phyloP scores from a whole-genome alignment of 148 eudicot species.

The Vaccinium corymbosum region DNA sequence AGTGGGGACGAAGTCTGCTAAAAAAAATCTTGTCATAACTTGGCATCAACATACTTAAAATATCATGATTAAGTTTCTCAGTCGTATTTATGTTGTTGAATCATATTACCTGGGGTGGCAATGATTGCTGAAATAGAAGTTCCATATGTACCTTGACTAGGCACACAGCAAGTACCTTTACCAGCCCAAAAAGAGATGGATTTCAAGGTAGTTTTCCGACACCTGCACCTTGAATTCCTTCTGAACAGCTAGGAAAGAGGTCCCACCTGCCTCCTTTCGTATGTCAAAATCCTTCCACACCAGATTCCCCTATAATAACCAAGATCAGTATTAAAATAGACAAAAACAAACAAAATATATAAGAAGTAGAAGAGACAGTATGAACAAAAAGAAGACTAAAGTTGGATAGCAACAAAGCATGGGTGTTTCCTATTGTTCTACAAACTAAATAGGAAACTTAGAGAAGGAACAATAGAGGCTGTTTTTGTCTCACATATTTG shows the following conservation, averaged over 20 bases:
- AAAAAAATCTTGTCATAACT: constrained; percentile 17
- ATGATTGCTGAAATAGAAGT: constrained; percentile 81
- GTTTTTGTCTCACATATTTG: neutral
- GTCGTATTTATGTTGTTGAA: neutral
- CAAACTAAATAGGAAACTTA: neutral
- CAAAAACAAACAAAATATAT: neutral
- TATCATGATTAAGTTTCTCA: neutral
- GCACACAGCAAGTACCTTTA: constrained; percentile 88
- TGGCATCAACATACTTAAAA: constrained; percentile 6
- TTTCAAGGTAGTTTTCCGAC: constrained; percentile 63
- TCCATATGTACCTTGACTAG: constrained; percentile 72
- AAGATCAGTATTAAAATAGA: neutral
- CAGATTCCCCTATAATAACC: constrained; percentile 46
- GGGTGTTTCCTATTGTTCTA: neutral
- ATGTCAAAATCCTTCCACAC: constrained; percentile 62
- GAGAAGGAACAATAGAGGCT: neutral
- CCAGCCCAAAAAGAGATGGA: constrained; percentile 96
- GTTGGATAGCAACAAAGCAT: neutral
- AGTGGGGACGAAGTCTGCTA: constrained; percentile 64
- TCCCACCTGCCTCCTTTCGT: constrained; percentile 54
- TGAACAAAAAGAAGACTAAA: neutral
- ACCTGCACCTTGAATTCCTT: constrained; percentile 46
- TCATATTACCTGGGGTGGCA: constrained; percentile 56
- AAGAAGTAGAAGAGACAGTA: neutral
- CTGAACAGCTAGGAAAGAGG: constrained; percentile 43